A percentile compares a stretch with the other conserved stretches of the same genome.
Conservation (phyloP, 805 yeast species). For the Candida manassasensis region DNA sequence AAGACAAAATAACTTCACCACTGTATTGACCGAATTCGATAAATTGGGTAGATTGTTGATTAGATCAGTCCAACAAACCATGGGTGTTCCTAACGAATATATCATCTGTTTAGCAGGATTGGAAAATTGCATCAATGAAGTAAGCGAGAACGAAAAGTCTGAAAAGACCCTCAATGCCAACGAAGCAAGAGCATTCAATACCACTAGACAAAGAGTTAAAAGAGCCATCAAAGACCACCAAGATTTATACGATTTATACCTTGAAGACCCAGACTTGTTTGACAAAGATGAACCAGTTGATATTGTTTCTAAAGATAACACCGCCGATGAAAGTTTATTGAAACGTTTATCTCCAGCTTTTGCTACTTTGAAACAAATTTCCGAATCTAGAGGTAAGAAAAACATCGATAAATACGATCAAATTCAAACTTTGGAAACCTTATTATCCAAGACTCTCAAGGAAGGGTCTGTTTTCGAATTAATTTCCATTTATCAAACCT, state of each 20-base stretch:
- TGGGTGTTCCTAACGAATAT: constrained; percentile 66
- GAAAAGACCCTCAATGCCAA: constrained; percentile 76
- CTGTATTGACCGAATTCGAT: constrained; percentile 73
- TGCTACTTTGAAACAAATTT: constrained; percentile 63
- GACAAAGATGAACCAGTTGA: constrained; percentile 48
- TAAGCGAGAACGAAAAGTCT: constrained; percentile 44
- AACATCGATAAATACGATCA: constrained; percentile 83
- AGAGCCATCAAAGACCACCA: constrained; percentile 71
- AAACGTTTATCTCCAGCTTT: constrained; percentile 51
- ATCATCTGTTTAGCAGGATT: constrained; percentile 65
- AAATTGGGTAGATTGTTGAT: constrained; percentile 61
- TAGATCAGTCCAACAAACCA: constrained; percentile 72
- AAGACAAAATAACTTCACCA: constrained; percentile 73
- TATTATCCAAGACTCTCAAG: constrained; percentile 33
- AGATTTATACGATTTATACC: constrained; percentile 52
- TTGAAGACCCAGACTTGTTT: constrained; percentile 70
- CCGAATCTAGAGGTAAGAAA: constrained; percentile 94
- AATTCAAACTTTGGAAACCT: constrained; percentile 61
- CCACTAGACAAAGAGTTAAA: constrained; percentile 81
- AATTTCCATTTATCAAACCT: constrained; percentile 71
- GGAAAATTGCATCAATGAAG: constrained; percentile 60
- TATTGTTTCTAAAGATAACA: constrained; percentile 27
- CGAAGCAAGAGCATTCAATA: constrained; percentile 81
- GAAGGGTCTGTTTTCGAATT: constrained; percentile 58
- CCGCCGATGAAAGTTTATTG: constrained; percentile 32